Conservation (phyloP, 1,139 yeast genomes). For the Geotrichum reessii region DNA sequence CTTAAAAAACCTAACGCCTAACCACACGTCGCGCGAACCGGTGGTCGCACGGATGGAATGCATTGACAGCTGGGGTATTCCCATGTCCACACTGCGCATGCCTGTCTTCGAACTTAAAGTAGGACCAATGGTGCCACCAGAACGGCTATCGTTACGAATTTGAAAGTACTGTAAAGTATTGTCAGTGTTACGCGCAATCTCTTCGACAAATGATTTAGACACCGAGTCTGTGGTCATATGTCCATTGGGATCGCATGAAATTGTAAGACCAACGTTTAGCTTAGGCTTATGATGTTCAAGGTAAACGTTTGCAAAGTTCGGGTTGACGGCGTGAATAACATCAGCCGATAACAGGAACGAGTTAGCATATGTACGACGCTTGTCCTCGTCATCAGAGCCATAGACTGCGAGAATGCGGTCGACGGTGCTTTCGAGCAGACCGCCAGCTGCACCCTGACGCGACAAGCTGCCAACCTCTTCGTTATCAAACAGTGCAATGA, state of each 20-base stretch:
- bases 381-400: constrained; percentile 40
- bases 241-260: constrained; percentile 70
- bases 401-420: constrained; percentile 56
- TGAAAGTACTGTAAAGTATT: constrained; percentile 56
- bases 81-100: constrained; percentile 79
- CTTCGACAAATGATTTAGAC: constrained; percentile 60
- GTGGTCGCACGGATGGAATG: constrained; percentile 93
- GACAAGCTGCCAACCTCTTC: constrained; percentile 89
- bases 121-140: constrained; percentile 96
- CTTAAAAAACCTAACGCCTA: constrained; percentile 60
- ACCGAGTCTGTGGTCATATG: constrained; percentile 77
- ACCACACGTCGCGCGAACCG: constrained; percentile 72
- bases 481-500: constrained; percentile 81
- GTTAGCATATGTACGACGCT: constrained; percentile 42
- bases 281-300: constrained; percentile 69
- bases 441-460: constrained; percentile 94
- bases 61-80: constrained; percentile 92
- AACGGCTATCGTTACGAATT: constrained; percentile 79
- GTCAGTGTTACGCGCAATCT: constrained; percentile 55
- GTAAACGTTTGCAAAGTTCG: constrained; percentile 67
- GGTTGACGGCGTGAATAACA: constrained; percentile 94
- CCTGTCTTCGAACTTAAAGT: constrained; percentile 82
- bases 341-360: constrained; percentile 89
- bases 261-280: constrained; percentile 68
- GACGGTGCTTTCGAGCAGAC: constrained; percentile 71